These are phyloP conservation scores for Cantharellus cinnabarinus DNA, from an alignment of 768 basidiomycete genomes.

Conservation along the genomic window DNA sequence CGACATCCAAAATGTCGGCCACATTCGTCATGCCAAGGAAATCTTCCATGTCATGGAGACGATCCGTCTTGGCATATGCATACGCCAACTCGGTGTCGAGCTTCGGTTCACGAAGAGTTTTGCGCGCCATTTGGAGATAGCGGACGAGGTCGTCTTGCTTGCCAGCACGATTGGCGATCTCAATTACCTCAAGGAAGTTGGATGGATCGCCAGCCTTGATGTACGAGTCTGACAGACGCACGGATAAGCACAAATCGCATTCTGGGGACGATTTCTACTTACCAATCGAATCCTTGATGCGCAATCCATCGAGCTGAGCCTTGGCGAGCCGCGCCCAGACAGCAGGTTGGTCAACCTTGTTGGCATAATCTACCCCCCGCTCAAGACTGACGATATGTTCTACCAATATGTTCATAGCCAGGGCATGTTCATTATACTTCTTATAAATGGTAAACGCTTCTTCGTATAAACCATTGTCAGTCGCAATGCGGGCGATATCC, in stretches of 20 bases:
- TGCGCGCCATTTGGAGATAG: slow-evolving; percentile 96
- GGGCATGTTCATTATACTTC: slow-evolving; percentile 87
- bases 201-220: slow-evolving; percentile 92
- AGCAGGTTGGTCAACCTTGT: slow-evolving; percentile 87
- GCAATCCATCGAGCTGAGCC: slow-evolving; percentile 92
- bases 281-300: slow-evolving; percentile 97
- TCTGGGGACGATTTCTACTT: slow-evolving; percentile 10
- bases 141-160: slow-evolving; percentile 89
- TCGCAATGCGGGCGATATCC: slow-evolving; percentile 93
- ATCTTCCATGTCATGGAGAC: slow-evolving; percentile 98
- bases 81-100: slow-evolving; percentile 97
- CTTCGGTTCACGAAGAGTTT: slow-evolving; percentile 86
- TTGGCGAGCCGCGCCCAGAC: slow-evolving; percentile 98
- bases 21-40: slow-evolving; percentile 98
- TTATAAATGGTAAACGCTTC: slow-evolving; percentile 95
- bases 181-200: slow-evolving; percentile 88
- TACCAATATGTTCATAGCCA: slow-evolving; percentile 93
- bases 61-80: slow-evolving; percentile 77
- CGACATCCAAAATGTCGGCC: slow-evolving; percentile 87
- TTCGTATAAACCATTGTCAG: slow-evolving; percentile 85
- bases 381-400: slow-evolving; percentile 97
- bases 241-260: too few relatives aligned
- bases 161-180: slow-evolving; percentile 84
- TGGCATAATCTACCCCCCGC: slow-evolving; percentile 87
- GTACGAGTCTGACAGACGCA: slow-evolving; percentile 52